Percentiles rank a stretch among this genome's conserved stretches.
Conservation (phyloP, 2,329 filamentous ascomycete genomes). For the Hawksworthiomyces lignivorus region DNA sequence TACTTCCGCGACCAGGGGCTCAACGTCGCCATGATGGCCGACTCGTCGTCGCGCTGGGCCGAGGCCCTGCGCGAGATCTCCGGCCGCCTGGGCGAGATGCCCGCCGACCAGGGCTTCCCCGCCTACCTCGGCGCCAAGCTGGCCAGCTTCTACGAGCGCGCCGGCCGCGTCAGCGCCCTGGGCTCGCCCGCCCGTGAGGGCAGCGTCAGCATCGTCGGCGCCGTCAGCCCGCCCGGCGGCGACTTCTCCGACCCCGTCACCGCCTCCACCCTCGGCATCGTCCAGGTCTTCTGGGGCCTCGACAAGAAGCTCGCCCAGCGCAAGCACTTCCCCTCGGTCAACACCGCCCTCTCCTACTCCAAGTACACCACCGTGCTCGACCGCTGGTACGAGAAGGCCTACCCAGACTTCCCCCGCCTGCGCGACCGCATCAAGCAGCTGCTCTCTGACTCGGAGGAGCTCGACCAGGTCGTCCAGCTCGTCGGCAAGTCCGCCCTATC, state of each 20-base stretch:
- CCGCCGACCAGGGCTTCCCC: slow-evolving; percentile 98
- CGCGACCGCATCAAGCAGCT: slow-evolving; percentile 91
- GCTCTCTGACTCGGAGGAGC: slow-evolving; percentile 87
- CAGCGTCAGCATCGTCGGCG: slow-evolving; percentile 95
- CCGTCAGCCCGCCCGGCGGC: slow-evolving; percentile 89
- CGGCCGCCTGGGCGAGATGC: slow-evolving; percentile 98
- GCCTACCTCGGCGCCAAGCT: slow-evolving; percentile 95
- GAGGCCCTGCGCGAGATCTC: slow-evolving; percentile 98
- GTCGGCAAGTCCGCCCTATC: slow-evolving; percentile 96
- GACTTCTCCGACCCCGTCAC: slow-evolving; percentile 99
- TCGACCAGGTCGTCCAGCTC: slow-evolving; percentile 97
- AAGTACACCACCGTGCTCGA: slow-evolving; percentile 89
- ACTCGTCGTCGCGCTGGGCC: slow-evolving; percentile 96
- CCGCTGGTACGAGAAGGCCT: slow-evolving; percentile 89
- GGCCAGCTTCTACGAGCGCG: slow-evolving; percentile 98
- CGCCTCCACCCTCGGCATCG: slow-evolving; percentile 85
- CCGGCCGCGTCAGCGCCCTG: slow-evolving; percentile 75
- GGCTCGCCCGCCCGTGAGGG: slow-evolving; percentile 84
- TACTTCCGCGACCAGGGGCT: slow-evolving; percentile 98
- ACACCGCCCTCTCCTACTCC: slow-evolving; percentile 89
- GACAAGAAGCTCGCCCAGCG: slow-evolving; percentile 99
- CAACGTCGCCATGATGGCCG: slow-evolving; percentile 99
- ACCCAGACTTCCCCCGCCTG: slow-evolving; percentile 87
- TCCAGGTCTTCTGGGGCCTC: slow-evolving; percentile 99
- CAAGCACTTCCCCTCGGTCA: slow-evolving; percentile 98